These are phyloP conservation scores for Alternaria incomplexa DNA, from an alignment of 2,329 filamentous ascomycete genomes.

Conservation along the genomic window DNA sequence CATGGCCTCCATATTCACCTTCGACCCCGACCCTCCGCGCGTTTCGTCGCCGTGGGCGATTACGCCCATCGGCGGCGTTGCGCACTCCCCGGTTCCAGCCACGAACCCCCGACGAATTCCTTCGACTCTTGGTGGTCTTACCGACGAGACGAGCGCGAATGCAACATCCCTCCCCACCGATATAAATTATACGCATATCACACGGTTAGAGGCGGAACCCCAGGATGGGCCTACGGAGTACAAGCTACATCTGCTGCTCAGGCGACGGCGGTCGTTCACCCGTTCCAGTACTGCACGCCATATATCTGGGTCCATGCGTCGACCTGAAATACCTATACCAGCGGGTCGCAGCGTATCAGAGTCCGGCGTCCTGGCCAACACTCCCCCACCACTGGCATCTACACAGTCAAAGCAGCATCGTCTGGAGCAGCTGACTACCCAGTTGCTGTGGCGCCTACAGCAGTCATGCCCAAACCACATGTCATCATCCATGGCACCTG, in stretches of 20 bases:
- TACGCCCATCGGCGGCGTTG: conserved; percentile 48
- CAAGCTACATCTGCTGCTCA: conserved; percentile 87
- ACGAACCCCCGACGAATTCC: conserved; percentile 24
- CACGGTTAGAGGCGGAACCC: conserved; percentile 84
- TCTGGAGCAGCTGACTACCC: conserved; percentile 89
- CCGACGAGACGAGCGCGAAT: conserved; percentile 5
- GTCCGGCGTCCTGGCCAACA: conserved; percentile 33
- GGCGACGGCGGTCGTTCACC: conserved; percentile 75
- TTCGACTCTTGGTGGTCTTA: conserved; percentile 12
- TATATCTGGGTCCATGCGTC: conserved; percentile 60
- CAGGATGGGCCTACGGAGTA: conserved; percentile 96
- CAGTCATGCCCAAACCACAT: conserved; percentile 93
- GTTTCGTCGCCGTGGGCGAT: conserved; percentile 92
- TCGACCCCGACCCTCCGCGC: conserved; percentile 83
- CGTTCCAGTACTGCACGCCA: conserved; percentile 70
- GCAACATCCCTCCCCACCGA: conserved; percentile 5
- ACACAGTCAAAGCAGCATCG: conserved; percentile 80
- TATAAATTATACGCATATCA: conserved; percentile 56
- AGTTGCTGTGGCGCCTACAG: conserved; percentile 91
- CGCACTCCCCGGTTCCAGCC: conserved; percentile 19
- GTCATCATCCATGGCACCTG: conserved; percentile 74
- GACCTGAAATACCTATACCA: conserved; percentile 38
- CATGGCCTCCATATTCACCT: conserved; percentile 97
- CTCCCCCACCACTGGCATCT: conserved; percentile 56
- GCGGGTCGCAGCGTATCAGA: conserved; percentile 41